Evolutionary conservation across 176 grass and related monocot species (phyloP).

Genomic region (Hordeum vulgare): MorexV3_pseudomolecules_assembly NC_058523.1:501502447-501502946

Average conservation of each 20-base stretch:
- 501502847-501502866: background rate
- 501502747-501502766: background rate
- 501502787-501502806: background rate
- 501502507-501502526: too few relatives aligned
- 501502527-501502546: background rate
- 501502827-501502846: background rate
- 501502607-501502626: too few relatives aligned
- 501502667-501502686: background rate
- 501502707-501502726: constrained; percentile 10
- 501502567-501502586: too few relatives aligned
- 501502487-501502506: too few relatives aligned
- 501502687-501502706: background rate
- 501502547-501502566: background rate
- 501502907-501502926: constrained; percentile 50
- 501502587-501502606: background rate
- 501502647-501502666: too few relatives aligned
- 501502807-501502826: constrained; percentile 47
- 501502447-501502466: too few relatives aligned
- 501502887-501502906: constrained; percentile 54
- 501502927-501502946: constrained; percentile 60
- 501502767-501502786: background rate
- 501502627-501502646: too few relatives aligned
- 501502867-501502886: background rate
- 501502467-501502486: too few relatives aligned
- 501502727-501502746: background rate